These are phyloP conservation scores for Aspergillus brasiliensis DNA, from an alignment of 2,329 filamentous ascomycete species.

Conservation along the genomic window DNA sequence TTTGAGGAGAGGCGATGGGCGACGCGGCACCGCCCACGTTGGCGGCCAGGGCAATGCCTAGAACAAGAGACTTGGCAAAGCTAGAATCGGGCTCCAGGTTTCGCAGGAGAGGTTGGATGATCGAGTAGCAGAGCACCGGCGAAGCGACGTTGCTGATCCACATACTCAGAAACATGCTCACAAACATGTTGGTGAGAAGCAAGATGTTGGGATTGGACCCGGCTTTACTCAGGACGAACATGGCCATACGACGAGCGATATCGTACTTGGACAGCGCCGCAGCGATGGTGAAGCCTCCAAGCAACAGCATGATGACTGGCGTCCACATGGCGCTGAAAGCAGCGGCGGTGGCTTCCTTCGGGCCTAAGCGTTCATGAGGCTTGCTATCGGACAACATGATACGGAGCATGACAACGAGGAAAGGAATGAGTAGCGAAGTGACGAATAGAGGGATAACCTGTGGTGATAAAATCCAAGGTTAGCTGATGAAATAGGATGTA, in stretches of 20 bases:
- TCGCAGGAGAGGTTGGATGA: conserved; percentile 94
- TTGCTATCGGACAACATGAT: conserved; percentile 78
- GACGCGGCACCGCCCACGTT: conserved; percentile 97
- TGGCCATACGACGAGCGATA: conserved; percentile 96
- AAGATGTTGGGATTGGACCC: conserved; percentile 88
- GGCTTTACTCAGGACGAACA: conserved; percentile 92
- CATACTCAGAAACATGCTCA: conserved; percentile 97
- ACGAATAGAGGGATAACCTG: conserved; percentile 95
- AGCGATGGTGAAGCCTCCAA: conserved; percentile 94
- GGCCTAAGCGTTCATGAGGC: conserved; percentile 69
- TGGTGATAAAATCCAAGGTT: conserved; percentile 8
- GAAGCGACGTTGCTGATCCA: conserved; percentile 98
- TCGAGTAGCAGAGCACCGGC: conserved; percentile 94
- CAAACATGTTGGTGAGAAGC: conserved; percentile 96
- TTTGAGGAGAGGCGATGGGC: conserved; percentile 95
- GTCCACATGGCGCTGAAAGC: conserved; percentile 99
- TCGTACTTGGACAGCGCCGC: conserved; percentile 95
- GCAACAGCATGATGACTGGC: conserved; percentile 94
- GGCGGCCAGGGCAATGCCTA: conserved; percentile 90
- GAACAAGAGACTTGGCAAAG: conserved; percentile 93
- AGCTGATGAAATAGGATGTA: conserved; percentile 5
- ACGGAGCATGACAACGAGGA: conserved; percentile 82
- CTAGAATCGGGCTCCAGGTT: conserved; percentile 86
- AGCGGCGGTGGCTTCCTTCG: conserved; percentile 77
- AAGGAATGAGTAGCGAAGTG: conserved; percentile 89